Evolutionary conservation across 345 rosid species (phyloP).

Genomic region (Rhizophora mangle): DNA sequence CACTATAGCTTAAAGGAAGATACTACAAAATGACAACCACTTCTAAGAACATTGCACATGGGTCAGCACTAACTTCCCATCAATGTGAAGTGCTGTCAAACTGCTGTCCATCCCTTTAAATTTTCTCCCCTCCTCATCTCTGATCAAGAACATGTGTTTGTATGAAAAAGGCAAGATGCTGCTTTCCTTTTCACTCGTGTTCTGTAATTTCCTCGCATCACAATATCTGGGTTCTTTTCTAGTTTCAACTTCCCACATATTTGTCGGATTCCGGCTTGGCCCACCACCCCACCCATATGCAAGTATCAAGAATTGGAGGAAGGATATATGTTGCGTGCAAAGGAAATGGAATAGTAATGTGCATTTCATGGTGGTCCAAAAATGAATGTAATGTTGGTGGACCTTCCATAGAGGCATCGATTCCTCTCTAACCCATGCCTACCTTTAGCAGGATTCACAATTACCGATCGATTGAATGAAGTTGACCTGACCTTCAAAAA

Average conservation of each 20-base stretch:
- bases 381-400: not conserved
- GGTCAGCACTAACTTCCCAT: not conserved
- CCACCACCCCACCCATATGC: too few relatives aligned
- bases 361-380: not conserved
- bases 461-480: not conserved
- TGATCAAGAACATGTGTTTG: not conserved
- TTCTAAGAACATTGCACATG: not conserved
- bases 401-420: not conserved
- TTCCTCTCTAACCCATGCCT: not conserved
- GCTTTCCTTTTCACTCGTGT: not conserved
- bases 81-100: not conserved
- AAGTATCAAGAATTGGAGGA: too few relatives aligned
- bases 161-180: not conserved
- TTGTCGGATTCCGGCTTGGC: too few relatives aligned
- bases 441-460: not conserved
- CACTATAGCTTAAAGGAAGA: not conserved
- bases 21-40: not conserved
- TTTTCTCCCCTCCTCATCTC: not conserved
- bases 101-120: not conserved
- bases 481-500: not conserved
- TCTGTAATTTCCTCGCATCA: too few relatives aligned
- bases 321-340: too few relatives aligned
- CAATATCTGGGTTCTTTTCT: too few relatives aligned
- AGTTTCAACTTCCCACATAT: too few relatives aligned
- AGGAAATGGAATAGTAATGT: too few relatives aligned